phyloP scores from a whole-genome alignment of 2,329 filamentous ascomycete genomes.

The Trichoderma simmonsii region DNA sequence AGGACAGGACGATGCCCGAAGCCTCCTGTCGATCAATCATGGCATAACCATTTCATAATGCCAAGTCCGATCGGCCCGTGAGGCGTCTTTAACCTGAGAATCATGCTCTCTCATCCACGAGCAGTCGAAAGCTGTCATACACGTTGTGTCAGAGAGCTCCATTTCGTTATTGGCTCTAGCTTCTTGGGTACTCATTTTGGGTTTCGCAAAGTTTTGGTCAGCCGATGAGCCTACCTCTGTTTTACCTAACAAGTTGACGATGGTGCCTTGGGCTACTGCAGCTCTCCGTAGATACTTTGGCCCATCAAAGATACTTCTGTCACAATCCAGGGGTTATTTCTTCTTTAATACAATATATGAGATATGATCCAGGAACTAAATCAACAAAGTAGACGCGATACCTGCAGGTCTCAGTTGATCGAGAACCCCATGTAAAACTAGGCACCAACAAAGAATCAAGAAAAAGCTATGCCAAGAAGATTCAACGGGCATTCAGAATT shows the following conservation, averaged over 20 bases:
- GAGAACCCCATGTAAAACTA: not conserved
- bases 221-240: not conserved
- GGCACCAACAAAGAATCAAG: not conserved
- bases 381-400: not conserved
- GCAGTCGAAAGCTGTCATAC: not conserved
- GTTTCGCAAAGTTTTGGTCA: not conserved
- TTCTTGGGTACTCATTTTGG: not conserved
- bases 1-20: not conserved
- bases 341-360: not conserved
- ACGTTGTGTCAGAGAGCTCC: not conserved
- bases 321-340: not conserved
- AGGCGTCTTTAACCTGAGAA: not conserved
- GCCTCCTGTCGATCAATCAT: constrained; percentile 12
- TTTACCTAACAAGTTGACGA: not conserved
- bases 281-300: not conserved
- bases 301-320: not conserved
- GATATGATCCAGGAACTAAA: not conserved
- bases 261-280: constrained; percentile 2
- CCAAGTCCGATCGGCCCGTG: not conserved
- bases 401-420: not conserved
- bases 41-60: constrained; percentile 4
- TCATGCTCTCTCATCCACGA: not conserved
- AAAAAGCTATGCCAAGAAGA: not conserved
- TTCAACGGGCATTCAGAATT: not conserved
- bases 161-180: not conserved